Evolutionary conservation across 805 yeast species (phyloP).

Genomic region (Barnettozyma salicaria): DNA sequence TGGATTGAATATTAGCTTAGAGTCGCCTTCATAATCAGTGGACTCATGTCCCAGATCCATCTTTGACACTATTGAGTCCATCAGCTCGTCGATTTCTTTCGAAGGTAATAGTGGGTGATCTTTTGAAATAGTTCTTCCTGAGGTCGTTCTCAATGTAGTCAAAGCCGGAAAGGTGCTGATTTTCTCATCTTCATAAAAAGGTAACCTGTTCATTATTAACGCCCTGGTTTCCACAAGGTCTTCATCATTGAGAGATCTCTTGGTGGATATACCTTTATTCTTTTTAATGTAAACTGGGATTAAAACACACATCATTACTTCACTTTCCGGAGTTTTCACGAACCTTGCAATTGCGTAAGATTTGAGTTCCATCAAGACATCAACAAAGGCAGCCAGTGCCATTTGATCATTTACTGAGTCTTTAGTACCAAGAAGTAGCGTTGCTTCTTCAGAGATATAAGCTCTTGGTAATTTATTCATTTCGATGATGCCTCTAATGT

Average conservation of each 20-base stretch:
- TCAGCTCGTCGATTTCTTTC: slow-evolving; percentile 33
- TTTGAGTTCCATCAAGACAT: slow-evolving; percentile 43
- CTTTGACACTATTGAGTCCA: slow-evolving; percentile 39
- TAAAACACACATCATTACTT: slow-evolving; percentile 48
- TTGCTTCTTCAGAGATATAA: slow-evolving; percentile 53
- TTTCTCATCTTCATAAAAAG: slow-evolving; percentile 71
- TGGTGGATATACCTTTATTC: slow-evolving; percentile 13
- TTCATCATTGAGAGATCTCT: slow-evolving; percentile 21
- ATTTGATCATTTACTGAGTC: slow-evolving; percentile 34
- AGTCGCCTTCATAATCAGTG: slow-evolving; percentile 22
- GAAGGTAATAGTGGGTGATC: slow-evolving; percentile 30
- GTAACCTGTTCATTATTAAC: slow-evolving; percentile 50
- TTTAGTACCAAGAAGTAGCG: slow-evolving; percentile 41
- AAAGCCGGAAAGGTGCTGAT: slow-evolving; percentile 46
- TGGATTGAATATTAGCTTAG: slow-evolving; percentile 19
- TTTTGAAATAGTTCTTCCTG: slow-evolving; percentile 23
- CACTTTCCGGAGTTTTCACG: slow-evolving; percentile 45
- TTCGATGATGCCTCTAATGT: slow-evolving; percentile 55
- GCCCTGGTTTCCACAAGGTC: slow-evolving; percentile 28
- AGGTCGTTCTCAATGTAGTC: slow-evolving; percentile 29
- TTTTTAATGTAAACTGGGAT: slow-evolving; percentile 39
- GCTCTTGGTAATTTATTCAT: slow-evolving; percentile 47
- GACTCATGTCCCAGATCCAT: slow-evolving; percentile 36
- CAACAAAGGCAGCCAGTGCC: slow-evolving; percentile 43
- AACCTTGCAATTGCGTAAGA: slow-evolving; percentile 56